These are phyloP conservation scores for Clitopilus hobsonii DNA, from an alignment of 768 basidiomycete genomes.

Conservation along the genomic window DNA sequence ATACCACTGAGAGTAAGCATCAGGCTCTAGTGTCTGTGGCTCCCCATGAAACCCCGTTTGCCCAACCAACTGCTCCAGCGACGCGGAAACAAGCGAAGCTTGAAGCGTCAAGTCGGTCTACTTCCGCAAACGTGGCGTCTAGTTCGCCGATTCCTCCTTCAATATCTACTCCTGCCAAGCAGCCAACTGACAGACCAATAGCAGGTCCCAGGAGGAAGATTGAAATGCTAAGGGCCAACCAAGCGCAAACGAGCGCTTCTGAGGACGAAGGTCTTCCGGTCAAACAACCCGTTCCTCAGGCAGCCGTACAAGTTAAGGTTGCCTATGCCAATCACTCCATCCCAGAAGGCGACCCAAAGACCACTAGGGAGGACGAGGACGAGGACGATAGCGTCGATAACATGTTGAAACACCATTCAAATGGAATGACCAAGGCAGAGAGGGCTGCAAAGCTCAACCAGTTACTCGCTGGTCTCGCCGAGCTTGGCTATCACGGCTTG, in stretches of 20 bases:
- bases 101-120: neutral
- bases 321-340: neutral
- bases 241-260: neutral
- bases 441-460: neutral
- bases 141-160: neutral
- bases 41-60: neutral
- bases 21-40: neutral
- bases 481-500: conserved; percentile 20
- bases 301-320: neutral
- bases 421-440: too few relatives aligned
- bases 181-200: too few relatives aligned
- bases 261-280: neutral
- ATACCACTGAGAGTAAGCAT: neutral
- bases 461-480: conserved; percentile 21
- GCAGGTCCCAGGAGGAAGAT: too few relatives aligned
- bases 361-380: neutral
- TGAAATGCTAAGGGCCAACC: too few relatives aligned
- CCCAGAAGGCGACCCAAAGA: neutral
- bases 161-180: neutral
- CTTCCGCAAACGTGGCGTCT: neutral
- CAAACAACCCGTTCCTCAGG: neutral
- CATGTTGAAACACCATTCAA: too few relatives aligned
- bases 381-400: too few relatives aligned
- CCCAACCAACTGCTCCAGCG: neutral
- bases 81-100: neutral